Percentiles rank a stretch among this genome's conserved stretches.
Evolutionary conservation across 2,329 filamentous ascomycete species (phyloP).

Genomic region (Sporothrix schenckii): DNA sequence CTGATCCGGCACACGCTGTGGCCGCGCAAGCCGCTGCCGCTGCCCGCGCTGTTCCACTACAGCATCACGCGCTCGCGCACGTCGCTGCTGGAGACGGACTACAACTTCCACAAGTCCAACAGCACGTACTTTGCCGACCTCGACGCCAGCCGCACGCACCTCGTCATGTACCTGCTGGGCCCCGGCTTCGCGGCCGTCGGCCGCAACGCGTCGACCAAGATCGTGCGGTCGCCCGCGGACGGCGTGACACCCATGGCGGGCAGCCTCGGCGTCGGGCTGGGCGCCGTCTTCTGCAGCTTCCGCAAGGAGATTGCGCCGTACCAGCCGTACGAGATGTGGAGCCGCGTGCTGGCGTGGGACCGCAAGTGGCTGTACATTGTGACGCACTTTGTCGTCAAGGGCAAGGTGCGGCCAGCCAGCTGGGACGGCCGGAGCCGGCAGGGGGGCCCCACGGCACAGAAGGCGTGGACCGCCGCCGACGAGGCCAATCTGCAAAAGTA

Average conservation of each 20-base stretch:
- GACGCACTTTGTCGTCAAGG: slow-evolving; percentile 70
- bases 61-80: slow-evolving; percentile 41
- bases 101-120: slow-evolving; percentile 49
- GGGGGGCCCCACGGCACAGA: slow-evolving; percentile 25
- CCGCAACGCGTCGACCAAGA: slow-evolving; percentile 52
- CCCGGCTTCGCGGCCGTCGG: slow-evolving; percentile 59
- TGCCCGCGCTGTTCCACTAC: slow-evolving; percentile 45
- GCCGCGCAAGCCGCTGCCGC: slow-evolving; percentile 38
- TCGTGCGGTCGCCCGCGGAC: slow-evolving; percentile 52
- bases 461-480: slow-evolving; percentile 40
- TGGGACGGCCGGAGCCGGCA: slow-evolving; percentile 53
- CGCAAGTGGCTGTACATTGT: slow-evolving; percentile 79
- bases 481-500: slow-evolving; percentile 60
- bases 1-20: slow-evolving; percentile 43
- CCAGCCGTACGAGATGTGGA: slow-evolving; percentile 73
- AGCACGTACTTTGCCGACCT: slow-evolving; percentile 85
- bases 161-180: slow-evolving; percentile 69
- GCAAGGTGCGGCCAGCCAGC: slow-evolving; percentile 57
- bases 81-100: slow-evolving; percentile 45
- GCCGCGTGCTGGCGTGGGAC: slow-evolving; percentile 72
- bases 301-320: slow-evolving; percentile 72
- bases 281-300: slow-evolving; percentile 73
- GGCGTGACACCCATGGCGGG: slow-evolving; percentile 54
- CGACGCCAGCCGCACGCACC: slow-evolving; percentile 79
- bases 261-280: slow-evolving; percentile 66